These are phyloP conservation scores for Fragilaria crotonensis DNA, from an alignment of 108 stramenopile genomes.

Conservation along the genomic window DNA sequence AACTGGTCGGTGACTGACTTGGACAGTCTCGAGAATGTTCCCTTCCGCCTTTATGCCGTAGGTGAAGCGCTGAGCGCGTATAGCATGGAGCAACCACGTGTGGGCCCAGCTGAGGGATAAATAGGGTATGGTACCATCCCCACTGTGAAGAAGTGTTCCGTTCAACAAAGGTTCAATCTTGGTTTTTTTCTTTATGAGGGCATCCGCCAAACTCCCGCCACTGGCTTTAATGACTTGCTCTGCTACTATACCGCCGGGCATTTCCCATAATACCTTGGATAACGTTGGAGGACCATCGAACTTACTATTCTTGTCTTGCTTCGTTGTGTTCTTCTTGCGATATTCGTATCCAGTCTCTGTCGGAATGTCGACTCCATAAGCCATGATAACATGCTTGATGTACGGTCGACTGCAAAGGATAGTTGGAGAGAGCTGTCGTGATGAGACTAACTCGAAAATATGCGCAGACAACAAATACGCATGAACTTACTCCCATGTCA, in stretches of 20 bases:
- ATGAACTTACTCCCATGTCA: slow-evolving; percentile 57
- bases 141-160: slow-evolving; percentile 46
- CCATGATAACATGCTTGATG: slow-evolving; percentile 81
- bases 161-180: slow-evolving; percentile 25
- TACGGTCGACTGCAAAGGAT: slow-evolving; percentile 40
- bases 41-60: slow-evolving; percentile 38
- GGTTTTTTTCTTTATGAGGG: slow-evolving; percentile 48
- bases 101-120: slow-evolving; percentile 72
- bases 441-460: neutral
- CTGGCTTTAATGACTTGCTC: slow-evolving; percentile 8
- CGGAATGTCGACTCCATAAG: slow-evolving; percentile 76
- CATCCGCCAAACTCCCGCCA: slow-evolving; percentile 19
- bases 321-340: slow-evolving; percentile 16
- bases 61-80: slow-evolving; percentile 48
- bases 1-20: slow-evolving; percentile 62
- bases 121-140: slow-evolving; percentile 87
- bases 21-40: slow-evolving; percentile 63
- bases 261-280: slow-evolving; percentile 56
- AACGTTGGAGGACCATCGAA: slow-evolving; percentile 29
- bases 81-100: slow-evolving; percentile 82
- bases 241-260: slow-evolving; percentile 32
- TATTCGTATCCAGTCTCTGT: slow-evolving; percentile 78
- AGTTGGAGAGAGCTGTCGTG: neutral
- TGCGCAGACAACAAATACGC: neutral
- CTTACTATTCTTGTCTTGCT: slow-evolving; percentile 3